Evolutionary conservation across 2,329 filamentous ascomycete genomes (phyloP).

Genomic region (Ceratocystis papillata): DNA sequence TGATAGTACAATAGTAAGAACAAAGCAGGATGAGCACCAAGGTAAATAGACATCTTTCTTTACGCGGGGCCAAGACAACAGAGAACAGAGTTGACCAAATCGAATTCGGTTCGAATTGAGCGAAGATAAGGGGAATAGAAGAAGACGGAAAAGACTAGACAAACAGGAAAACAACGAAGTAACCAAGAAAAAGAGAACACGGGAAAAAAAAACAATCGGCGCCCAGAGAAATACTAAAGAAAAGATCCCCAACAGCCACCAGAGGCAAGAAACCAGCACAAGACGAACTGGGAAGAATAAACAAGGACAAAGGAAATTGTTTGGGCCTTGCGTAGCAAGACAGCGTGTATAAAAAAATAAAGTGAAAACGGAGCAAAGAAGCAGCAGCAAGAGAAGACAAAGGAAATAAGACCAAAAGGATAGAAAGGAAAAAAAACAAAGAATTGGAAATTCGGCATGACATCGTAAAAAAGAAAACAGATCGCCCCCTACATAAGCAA

Average conservation of each 20-base stretch:
- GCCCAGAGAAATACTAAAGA: too few species aligned
- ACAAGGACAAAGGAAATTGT: neutral
- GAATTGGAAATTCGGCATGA: conserved; percentile 11
- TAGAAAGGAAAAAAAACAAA: neutral
- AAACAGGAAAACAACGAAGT: neutral
- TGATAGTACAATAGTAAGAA: too few species aligned
- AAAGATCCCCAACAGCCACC: too few species aligned
- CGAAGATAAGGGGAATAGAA: too few species aligned
- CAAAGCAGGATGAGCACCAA: too few species aligned
- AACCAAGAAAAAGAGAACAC: conserved; percentile 11
- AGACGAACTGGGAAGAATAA: conserved; percentile 9
- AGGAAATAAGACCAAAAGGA: conserved; percentile 2
- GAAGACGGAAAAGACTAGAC: too few species aligned
- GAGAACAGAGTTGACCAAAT: too few species aligned
- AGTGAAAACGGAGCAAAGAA: neutral
- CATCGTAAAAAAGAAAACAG: conserved; percentile 5
- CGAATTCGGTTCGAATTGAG: too few species aligned
- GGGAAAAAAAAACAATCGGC: neutral
- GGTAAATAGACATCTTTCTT: too few species aligned
- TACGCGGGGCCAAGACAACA: too few species aligned
- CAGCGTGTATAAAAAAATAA: neutral
- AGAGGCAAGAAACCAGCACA: neutral
- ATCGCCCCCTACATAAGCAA: too few species aligned
- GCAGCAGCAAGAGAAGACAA: neutral
- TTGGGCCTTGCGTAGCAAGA: neutral